phyloP scores from a whole-genome alignment of 306 rosid species.

The Quercus mongolica region DNA sequence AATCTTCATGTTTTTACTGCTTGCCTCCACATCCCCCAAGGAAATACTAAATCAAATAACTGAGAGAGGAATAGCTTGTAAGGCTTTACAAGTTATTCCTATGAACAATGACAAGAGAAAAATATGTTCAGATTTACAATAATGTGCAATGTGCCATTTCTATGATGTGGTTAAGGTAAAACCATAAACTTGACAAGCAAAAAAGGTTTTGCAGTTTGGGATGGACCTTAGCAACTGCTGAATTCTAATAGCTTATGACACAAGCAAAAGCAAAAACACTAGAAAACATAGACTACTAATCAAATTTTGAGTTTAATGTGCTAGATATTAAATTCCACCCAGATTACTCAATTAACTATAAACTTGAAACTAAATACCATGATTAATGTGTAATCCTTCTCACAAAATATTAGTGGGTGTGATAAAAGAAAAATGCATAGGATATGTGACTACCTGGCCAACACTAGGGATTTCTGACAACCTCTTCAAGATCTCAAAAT shows the following conservation, averaged over 20 bases:
- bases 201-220: not conserved
- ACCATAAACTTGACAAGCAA: not conserved
- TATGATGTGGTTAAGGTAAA: not conserved
- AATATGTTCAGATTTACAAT: too few relatives aligned
- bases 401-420: not conserved
- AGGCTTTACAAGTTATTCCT: not conserved
- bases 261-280: not conserved
- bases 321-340: not conserved
- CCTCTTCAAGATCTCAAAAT: constrained; percentile 40
- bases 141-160: not conserved
- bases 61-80: not conserved
- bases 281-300: not conserved
- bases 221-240: not conserved
- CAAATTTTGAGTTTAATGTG: not conserved
- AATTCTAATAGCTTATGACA: not conserved
- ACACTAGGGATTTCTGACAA: constrained; percentile 22
- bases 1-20: not conserved
- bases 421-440: not conserved
- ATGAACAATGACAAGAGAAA: not conserved
- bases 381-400: not conserved
- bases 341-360: not conserved
- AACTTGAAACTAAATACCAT: not conserved
- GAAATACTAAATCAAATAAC: too few relatives aligned
- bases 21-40: too few relatives aligned
- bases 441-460: constrained; percentile 37